Conservation (phyloP, 225 moss, liverwort and hornwort species). For the Ulota crispa region DNA sequence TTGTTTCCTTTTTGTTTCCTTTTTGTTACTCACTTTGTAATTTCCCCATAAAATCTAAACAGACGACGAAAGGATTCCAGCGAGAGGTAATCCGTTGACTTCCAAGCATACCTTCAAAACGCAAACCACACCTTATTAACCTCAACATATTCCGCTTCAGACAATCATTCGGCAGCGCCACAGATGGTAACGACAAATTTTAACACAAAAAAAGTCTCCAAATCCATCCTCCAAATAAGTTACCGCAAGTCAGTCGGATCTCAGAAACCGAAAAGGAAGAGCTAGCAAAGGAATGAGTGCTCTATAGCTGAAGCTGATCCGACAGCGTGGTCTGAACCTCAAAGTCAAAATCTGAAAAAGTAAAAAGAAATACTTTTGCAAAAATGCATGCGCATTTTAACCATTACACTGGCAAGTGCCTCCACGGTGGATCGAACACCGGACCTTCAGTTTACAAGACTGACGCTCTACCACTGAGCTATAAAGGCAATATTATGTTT, state of each 20-base stretch:
- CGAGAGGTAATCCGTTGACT: not conserved
- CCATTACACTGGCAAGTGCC: too few species aligned
- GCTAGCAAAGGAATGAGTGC: not conserved
- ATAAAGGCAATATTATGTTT: too few species aligned
- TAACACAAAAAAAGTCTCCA: not conserved
- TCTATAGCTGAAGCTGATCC: not conserved
- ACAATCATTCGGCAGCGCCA: not conserved
- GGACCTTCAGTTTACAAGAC: conserved; percentile 99
- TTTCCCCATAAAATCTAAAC: too few species aligned
- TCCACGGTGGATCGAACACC: conserved; percentile 92
- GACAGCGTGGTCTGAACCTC: conserved; percentile 6
- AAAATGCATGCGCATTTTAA: too few species aligned
- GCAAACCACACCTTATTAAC: not conserved
- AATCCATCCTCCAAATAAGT: not conserved
- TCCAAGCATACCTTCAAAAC: not conserved
- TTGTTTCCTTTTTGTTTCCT: too few species aligned
- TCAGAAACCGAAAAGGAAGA: not conserved
- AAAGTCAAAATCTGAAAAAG: too few species aligned
- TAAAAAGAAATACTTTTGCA: too few species aligned
- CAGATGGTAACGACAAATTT: not conserved
- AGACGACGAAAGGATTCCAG: not conserved
- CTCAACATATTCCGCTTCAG: not conserved
- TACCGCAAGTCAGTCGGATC: not conserved
- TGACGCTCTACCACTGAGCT: conserved; percentile 99
- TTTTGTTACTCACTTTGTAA: too few species aligned